Evolutionary conservation across 139 green algal genomes (phyloP).

Genomic region (Trebouxia sp.): DNA sequence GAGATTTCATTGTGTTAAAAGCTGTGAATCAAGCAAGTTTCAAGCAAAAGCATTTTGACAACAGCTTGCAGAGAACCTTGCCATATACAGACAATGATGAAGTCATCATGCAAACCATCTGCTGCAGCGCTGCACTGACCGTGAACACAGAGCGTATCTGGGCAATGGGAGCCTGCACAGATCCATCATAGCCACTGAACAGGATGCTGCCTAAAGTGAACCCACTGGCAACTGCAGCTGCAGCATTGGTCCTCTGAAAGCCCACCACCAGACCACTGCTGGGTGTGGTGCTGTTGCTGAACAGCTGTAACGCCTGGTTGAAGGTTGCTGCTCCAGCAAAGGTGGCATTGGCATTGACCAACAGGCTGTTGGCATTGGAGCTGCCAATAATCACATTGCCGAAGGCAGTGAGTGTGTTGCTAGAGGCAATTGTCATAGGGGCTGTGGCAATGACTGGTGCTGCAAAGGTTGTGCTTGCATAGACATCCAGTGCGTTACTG

Average conservation of each 20-base stretch:
- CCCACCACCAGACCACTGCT: neutral
- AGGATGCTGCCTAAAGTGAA: slow-evolving; percentile 10
- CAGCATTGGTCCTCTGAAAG: neutral
- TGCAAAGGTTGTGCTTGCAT: neutral
- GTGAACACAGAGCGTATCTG: neutral
- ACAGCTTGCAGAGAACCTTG: too few species aligned
- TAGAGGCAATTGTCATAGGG: neutral
- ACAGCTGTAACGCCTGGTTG: neutral
- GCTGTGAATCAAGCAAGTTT: too few species aligned
- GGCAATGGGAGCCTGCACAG: slow-evolving; percentile 1
- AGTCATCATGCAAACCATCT: too few species aligned
- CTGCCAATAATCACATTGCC: neutral
- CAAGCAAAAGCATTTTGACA: too few species aligned
- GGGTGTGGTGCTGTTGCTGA: neutral
- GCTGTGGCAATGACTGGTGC: neutral
- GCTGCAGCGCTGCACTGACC: too few species aligned
- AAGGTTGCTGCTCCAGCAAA: neutral
- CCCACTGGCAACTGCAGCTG: neutral
- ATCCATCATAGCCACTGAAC: slow-evolving; percentile 8
- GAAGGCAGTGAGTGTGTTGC: neutral
- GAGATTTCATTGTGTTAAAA: too few species aligned
- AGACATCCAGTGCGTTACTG: neutral
- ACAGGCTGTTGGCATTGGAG: neutral
- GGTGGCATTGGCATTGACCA: neutral
- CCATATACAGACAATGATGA: too few species aligned